These are phyloP conservation scores for Malus hybrid DNA, from an alignment of 331 rosid species.

Conservation along the genomic window DNA sequence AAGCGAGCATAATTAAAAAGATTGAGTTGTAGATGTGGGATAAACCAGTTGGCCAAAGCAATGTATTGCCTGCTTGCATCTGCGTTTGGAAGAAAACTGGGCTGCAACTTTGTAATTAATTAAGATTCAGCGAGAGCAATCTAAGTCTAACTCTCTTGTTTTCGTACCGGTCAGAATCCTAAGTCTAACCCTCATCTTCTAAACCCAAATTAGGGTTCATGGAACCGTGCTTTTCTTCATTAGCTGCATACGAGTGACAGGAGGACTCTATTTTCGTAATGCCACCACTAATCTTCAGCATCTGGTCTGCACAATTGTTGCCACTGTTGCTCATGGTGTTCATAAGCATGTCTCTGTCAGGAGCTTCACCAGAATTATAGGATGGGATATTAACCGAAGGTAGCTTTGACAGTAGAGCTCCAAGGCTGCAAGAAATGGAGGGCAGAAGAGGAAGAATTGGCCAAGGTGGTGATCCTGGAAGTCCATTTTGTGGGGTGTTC, in stretches of 20 bases:
- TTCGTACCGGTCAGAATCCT: constrained; percentile 5
- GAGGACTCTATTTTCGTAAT: constrained; percentile 22
- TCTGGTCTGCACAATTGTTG: constrained; percentile 14
- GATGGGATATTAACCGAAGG: constrained; percentile 21
- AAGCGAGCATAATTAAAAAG: too few relatives aligned
- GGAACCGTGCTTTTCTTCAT: constrained; percentile 20
- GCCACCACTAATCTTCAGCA: constrained; percentile 22
- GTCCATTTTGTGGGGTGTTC: constrained; percentile 41
- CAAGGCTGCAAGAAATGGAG: constrained; percentile 46
- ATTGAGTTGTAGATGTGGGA: neutral
- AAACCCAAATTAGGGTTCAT: constrained; percentile 10
- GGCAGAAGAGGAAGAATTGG: constrained; percentile 45
- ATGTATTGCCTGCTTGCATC: too few relatives aligned
- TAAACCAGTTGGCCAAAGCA: neutral
- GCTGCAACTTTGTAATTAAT: constrained; percentile 16
- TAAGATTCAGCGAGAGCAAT: neutral
- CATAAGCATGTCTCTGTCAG: neutral
- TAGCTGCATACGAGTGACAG: constrained; percentile 25
- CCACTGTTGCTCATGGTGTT: constrained; percentile 3
- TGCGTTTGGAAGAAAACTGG: too few relatives aligned
- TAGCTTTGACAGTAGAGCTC: constrained; percentile 38
- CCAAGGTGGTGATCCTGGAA: constrained; percentile 37
- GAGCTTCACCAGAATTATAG: constrained; percentile 15
- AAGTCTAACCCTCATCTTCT: constrained; percentile 9
- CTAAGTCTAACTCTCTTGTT: constrained; percentile 11